Base-by-base conservation (phyloP, 768 basidiomycete genomes). In the Pleurotus cornucopiae region DNA sequence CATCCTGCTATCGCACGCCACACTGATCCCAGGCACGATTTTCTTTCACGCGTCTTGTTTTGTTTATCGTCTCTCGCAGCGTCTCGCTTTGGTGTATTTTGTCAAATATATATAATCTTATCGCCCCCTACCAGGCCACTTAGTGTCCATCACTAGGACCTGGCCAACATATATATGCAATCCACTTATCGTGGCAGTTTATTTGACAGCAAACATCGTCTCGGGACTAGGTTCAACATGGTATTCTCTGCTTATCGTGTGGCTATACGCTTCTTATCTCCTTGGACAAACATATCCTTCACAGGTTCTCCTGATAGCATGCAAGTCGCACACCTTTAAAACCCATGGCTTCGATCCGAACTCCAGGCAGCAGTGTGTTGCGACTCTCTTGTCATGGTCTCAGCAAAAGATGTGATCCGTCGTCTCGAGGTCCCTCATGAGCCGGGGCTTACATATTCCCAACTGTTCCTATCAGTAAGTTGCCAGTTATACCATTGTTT, bases 391-490 rank as follows among this genome's bases (percentile, higher is more conserved):
- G 38, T 18, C 38, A 41, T 53, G 34, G 51, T n/a, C 39, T 53
- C 39, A 20, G 34, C 46, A 21, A 74, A 75, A 71, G 64, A 70
- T 25, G 51, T 73, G 47, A 61, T 77, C 34, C 56, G 70, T 46
- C 70, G 67, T 57, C 66, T 85, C 6, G 84, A 87, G 67, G 77
- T 86, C 49, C 67, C 74, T 54, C 81, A 80, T 61, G 72, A 80
- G 16, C 76, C 79, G 20, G 79, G 76, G 41, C 64, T 85, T 62
- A 78, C 80, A 25, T 75, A 79, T 57, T 72, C 69, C 46, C 75
- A 88, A 65, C 69, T 83, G 52, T 84, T 87, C 67, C 73, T 89
- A 62, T 75, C 76, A 54, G 83, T 85, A 57, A 58, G 77, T 67
- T 25, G 58, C 40, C 53, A 25, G 41, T 34, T 40, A 54, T 25